Conservation (phyloP, 2,329 filamentous ascomycete genomes). For the Colletotrichum kahawae region DNA sequence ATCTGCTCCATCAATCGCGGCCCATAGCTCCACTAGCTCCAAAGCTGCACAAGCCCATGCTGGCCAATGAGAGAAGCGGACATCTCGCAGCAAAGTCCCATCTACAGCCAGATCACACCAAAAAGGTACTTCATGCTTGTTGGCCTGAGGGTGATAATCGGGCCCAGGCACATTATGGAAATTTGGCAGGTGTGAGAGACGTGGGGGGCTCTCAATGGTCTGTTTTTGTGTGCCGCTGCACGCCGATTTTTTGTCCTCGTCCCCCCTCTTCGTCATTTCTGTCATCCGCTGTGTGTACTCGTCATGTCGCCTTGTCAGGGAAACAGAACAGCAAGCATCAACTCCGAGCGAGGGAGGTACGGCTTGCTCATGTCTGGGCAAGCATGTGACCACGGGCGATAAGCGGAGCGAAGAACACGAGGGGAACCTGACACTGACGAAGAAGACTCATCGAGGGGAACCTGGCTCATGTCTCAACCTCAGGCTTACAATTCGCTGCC, state of each 20-base stretch:
- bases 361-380: not conserved
- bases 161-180: not conserved
- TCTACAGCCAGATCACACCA: not conserved
- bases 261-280: not conserved
- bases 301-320: not conserved
- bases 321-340: not conserved
- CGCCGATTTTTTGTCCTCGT: not conserved
- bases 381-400: not conserved
- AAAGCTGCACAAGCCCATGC: not conserved
- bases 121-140: not conserved
- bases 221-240: not conserved
- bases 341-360: not conserved
- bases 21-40: not conserved
- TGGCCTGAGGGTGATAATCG: not conserved
- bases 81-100: not conserved
- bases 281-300: not conserved
- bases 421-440: not conserved
- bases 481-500: not conserved
- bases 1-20: not conserved
- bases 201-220: slow-evolving; percentile 16
- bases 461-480: not conserved
- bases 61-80: not conserved
- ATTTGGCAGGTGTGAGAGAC: not conserved
- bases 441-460: not conserved
- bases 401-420: not conserved